Evolutionary conservation across 208 protist species (phyloP), one percentile per base, ranked within the genome.

Genomic region (Naegleria fowleri): DNA sequence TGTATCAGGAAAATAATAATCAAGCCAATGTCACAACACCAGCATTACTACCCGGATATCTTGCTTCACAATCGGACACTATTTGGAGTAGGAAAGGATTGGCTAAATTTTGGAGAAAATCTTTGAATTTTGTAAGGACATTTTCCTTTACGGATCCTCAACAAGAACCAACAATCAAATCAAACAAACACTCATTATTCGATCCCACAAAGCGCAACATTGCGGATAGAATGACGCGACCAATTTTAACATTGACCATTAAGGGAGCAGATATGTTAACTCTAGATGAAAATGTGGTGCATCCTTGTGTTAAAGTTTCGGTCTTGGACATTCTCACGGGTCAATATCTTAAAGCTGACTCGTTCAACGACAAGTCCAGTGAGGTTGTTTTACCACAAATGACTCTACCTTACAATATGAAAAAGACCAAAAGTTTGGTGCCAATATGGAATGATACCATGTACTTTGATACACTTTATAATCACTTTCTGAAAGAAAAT

Each of bases 401-500:
- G 29, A 79, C 67, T 13, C 16, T 79, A 36, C 29, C 43, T 48
- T 90, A 19, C 39, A 33, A 90, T 36, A 79, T 90, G 87, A 79
- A 58, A 29, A 83, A 48, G 41, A 90, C 36, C 0, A 90, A 90
- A 58, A 59, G 38, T n/a, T 51, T 51, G 16, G 87, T 58, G 9
- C 39, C 67, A 84, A 29, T 48, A 11, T 90, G 87, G 87, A 90
- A 90, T 33, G 87, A 90, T 5, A 19, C 13, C 5, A 48, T 90
- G 15, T 48, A 51, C 48, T 90, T 90, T n/a, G 40, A 90, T 16
- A 22, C 15, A 29, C 7, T 40, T 29, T 58, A 59, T 29, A 43
- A 84, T 79, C 75, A 90, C 11, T 90, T 79, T 29, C 36, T 90
- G 11, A 90, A 83, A 33, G 76, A 84, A 6, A 90, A 90, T 58